Conservation (phyloP, 2,329 filamentous ascomycete species). For the Penicillium sp. region DNA sequence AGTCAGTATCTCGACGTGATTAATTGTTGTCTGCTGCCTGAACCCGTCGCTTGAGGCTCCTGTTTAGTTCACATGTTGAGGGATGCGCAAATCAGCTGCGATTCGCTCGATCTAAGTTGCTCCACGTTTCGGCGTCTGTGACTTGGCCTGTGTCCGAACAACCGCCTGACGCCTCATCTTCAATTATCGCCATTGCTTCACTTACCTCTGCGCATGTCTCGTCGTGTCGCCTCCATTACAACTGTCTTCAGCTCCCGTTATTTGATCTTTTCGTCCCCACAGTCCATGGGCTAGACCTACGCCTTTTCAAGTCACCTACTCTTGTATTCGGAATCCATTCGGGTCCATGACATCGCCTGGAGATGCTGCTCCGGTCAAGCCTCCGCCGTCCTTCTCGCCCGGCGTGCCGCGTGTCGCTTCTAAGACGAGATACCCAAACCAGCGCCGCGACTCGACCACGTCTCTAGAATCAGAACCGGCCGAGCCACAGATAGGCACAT, state of each 20-base stretch:
- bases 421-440: slow-evolving; percentile 61
- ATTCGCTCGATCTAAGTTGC: slow-evolving; percentile 15
- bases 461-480: slow-evolving; percentile 50
- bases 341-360: slow-evolving; percentile 70
- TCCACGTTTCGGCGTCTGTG: slow-evolving; percentile 24
- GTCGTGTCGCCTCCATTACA: background rate
- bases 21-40: background rate
- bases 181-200: slow-evolving; percentile 14
- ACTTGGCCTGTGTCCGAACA: slow-evolving; percentile 24
- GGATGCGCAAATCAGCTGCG: slow-evolving; percentile 9
- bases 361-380: slow-evolving; percentile 68
- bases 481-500: slow-evolving; percentile 61
- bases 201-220: slow-evolving; percentile 2
- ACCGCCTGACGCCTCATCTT: slow-evolving; percentile 6
- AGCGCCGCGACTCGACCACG: slow-evolving; percentile 56
- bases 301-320: slow-evolving; percentile 24
- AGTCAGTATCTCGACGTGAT: background rate
- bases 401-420: slow-evolving; percentile 65
- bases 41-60: background rate
- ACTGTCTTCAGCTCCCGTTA: background rate
- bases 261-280: background rate
- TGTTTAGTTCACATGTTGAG: slow-evolving; percentile 6
- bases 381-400: slow-evolving; percentile 71
- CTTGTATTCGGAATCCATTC: slow-evolving; percentile 31
- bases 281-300: slow-evolving; percentile 37